A percentile compares a stretch with the other conserved stretches of the same genome.
Evolutionary conservation across 495 filamentous ascomycete genomes (phyloP).

Genomic region (Penicillium desertorum): DNA sequence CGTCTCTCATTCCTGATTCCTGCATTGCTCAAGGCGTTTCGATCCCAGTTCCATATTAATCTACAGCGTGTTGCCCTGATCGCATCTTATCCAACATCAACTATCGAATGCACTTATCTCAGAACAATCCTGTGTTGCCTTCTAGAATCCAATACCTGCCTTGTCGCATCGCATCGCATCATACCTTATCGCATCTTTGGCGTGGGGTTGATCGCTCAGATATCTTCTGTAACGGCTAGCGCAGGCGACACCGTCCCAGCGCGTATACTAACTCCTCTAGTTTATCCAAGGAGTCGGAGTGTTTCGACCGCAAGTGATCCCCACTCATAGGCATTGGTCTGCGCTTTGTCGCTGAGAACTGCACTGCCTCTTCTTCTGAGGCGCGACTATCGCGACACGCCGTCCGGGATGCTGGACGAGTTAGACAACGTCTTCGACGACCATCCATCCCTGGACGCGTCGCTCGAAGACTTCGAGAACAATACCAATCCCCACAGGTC

Average conservation of each 20-base stretch:
- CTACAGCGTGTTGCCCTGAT: constrained; percentile 1
- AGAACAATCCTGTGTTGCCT: constrained; percentile 8
- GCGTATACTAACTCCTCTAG: constrained; percentile 25
- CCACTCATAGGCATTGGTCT: constrained; percentile 16
- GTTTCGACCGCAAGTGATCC: constrained; percentile 4
- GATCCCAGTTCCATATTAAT: constrained; percentile 13
- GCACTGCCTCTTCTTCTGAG: constrained; percentile 20
- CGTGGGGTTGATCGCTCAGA: constrained; percentile 22
- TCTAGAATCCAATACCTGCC: background rate
- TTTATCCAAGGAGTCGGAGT: constrained; percentile 6
- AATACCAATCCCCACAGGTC: constrained; percentile 51
- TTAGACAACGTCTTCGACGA: constrained; percentile 59
- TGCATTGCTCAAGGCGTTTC: constrained; percentile 24
- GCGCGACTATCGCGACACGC: constrained; percentile 31
- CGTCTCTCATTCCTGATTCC: constrained; percentile 12
- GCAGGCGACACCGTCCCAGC: constrained; percentile 15
- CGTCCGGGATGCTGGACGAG: constrained; percentile 51
- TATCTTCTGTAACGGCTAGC: constrained; percentile 16
- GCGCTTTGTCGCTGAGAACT: constrained; percentile 26
- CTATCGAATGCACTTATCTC: constrained; percentile 10
- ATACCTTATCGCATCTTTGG: constrained; percentile 16
- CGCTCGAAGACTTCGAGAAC: constrained; percentile 74
- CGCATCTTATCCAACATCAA: constrained; percentile 14
- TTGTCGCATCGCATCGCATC: constrained; percentile 20
- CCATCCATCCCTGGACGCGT: constrained; percentile 68